phyloP scores from a whole-genome alignment of 208 protist genomes.

The Wallacemonas sp. region DNA sequence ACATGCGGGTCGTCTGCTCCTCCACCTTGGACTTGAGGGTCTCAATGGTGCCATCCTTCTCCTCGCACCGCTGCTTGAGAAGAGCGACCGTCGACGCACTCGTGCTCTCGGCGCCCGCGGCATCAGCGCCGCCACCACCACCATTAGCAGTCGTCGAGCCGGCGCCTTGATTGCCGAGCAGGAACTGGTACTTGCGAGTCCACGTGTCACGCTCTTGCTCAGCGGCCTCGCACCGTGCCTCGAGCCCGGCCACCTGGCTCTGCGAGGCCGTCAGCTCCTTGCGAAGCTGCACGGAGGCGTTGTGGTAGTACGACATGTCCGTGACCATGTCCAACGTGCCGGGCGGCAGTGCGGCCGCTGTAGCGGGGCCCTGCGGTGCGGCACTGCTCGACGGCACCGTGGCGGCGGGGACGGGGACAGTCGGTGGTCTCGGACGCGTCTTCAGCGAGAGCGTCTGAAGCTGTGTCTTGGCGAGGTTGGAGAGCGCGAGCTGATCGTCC shows the following conservation, averaged over 20 bases:
- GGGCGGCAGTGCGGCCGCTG: constrained; percentile 3
- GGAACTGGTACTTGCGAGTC: constrained; percentile 49
- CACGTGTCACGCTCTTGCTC: constrained; percentile 37
- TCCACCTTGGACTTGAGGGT: constrained; percentile 51
- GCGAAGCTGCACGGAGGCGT: constrained; percentile 47
- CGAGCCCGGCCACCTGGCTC: constrained; percentile 35
- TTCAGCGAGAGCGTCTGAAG: constrained; percentile 45
- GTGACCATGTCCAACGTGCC: constrained; percentile 14
- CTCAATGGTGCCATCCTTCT: constrained; percentile 60
- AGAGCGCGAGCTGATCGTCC: constrained; percentile 58
- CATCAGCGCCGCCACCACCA: neutral
- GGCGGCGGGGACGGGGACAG: neutral
- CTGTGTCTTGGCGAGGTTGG: constrained; percentile 47
- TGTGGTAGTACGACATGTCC: constrained; percentile 44
- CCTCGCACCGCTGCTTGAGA: constrained; percentile 39
- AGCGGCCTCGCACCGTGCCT: constrained; percentile 37
- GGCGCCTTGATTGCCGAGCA: constrained; percentile 43
- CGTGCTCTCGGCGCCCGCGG: too few relatives aligned
- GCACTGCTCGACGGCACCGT: neutral
- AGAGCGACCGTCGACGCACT: constrained; percentile 21
- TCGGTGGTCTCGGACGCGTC: constrained; percentile 24
- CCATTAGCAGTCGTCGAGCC: neutral
- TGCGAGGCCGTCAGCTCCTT: constrained; percentile 43
- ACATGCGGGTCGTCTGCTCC: constrained; percentile 43
- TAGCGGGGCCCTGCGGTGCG: too few relatives aligned